Evolutionary conservation across 73 alveolate genomes (phyloP).

Genomic region (Stentor coeruleus): DNA sequence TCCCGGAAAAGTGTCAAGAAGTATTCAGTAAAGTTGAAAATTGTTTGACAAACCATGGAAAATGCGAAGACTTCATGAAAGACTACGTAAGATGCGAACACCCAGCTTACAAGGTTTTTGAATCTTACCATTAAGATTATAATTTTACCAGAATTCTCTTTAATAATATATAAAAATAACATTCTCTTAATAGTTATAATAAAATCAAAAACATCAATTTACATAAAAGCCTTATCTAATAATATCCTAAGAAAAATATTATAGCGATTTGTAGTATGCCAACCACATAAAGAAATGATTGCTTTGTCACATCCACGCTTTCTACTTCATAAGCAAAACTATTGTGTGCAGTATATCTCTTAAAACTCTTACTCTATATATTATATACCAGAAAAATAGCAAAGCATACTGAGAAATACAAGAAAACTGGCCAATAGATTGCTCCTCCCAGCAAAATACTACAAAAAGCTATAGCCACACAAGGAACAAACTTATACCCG

Average conservation of each 20-base stretch:
- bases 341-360: conserved; percentile 15
- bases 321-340: background rate
- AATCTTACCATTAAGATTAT: background rate
- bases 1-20: background rate
- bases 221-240: conserved; percentile 20
- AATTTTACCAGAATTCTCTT: too few relatives aligned
- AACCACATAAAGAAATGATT: background rate
- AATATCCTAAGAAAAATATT: conserved; percentile 44
- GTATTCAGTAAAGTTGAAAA: too few relatives aligned
- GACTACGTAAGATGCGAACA: background rate
- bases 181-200: too few relatives aligned
- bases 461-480: background rate
- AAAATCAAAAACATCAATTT: too few relatives aligned
- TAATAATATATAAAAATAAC: too few relatives aligned
- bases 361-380: conserved; percentile 6
- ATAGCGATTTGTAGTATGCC: background rate
- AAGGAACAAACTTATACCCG: conserved; percentile 22
- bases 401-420: background rate
- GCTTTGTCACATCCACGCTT: background rate
- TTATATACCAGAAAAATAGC: background rate
- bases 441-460: conserved; percentile 7
- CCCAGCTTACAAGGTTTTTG: background rate
- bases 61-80: background rate
- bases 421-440: conserved; percentile 3
- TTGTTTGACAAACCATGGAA: background rate